phyloP scores from a whole-genome alignment of 306 rosid genomes.

The Delonix regia region DNA sequence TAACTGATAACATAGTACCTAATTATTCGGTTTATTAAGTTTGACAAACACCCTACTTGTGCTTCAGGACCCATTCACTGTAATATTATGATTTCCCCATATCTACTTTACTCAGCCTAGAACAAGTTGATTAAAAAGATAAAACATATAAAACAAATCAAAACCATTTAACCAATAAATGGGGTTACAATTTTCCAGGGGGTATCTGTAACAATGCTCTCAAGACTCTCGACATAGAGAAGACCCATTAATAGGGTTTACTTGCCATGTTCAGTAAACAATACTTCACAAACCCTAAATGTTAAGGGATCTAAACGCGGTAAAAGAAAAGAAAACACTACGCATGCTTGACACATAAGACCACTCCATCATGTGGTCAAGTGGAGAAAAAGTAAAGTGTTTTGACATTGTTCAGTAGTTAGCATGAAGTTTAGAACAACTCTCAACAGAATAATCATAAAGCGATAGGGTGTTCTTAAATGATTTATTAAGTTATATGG shows the following conservation, averaged over 20 bases:
- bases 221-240: background rate
- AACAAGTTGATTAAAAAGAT: too few species aligned
- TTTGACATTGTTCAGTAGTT: background rate
- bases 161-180: background rate
- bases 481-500: background rate
- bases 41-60: background rate
- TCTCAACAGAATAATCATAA: background rate
- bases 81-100: background rate
- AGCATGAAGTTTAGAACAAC: background rate
- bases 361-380: background rate
- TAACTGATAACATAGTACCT: background rate
- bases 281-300: background rate
- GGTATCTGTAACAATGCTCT: background rate
- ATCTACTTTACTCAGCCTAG: background rate
- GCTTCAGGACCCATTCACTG: conserved; percentile 1
- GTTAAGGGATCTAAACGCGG: background rate
- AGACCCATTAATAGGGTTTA: background rate
- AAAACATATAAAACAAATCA: background rate
- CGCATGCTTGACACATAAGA: background rate
- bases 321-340: too few species aligned
- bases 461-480: background rate
- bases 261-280: background rate
- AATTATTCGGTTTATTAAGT: background rate
- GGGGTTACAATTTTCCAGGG: background rate
- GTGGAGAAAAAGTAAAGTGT: background rate